A percentile compares a stretch with the other conserved stretches of the same genome.
These are phyloP conservation scores for Macrocystidia cucumis DNA, from an alignment of 1,284 basidiomycete genomes.

Conservation along the genomic window DNA sequence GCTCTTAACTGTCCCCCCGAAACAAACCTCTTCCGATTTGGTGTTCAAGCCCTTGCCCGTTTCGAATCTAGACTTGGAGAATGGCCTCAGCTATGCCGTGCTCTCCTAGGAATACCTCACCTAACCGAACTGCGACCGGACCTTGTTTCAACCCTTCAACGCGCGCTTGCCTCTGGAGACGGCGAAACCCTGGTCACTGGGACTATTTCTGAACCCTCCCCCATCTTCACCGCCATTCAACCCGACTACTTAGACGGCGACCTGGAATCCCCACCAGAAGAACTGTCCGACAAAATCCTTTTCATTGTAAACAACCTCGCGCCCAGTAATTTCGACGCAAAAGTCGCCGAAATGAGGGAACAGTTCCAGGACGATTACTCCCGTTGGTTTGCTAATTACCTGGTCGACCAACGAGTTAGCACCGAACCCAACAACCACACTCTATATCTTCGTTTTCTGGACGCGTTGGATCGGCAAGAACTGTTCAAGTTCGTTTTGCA, in stretches of 20 bases:
- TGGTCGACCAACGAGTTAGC: slow-evolving; percentile 93
- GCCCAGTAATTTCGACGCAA: slow-evolving; percentile 87
- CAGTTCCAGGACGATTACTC: slow-evolving; percentile 79
- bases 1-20: slow-evolving; percentile 87
- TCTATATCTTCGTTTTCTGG: slow-evolving; percentile 91
- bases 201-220: slow-evolving; percentile 33
- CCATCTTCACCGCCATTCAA: slow-evolving; percentile 69
- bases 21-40: slow-evolving; percentile 94
- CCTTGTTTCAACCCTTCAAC: slow-evolving; percentile 68
- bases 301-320: slow-evolving; percentile 99
- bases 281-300: slow-evolving; percentile 88
- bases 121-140: slow-evolving; percentile 86
- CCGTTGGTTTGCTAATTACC: slow-evolving; percentile 96
- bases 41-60: slow-evolving; percentile 83
- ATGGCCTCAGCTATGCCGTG: slow-evolving; percentile 92
- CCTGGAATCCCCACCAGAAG: slow-evolving; percentile 73
- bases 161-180: slow-evolving; percentile 47
- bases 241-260: slow-evolving; percentile 57
- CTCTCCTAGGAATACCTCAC: slow-evolving; percentile 82
- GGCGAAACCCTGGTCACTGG: slow-evolving; percentile 25
- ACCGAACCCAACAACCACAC: slow-evolving; percentile 97
- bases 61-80: slow-evolving; percentile 88
- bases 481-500: slow-evolving; percentile 80
- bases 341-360: slow-evolving; percentile 77
- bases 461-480: slow-evolving; percentile 63